A percentile compares a stretch with the other conserved stretches of the same genome.
Conservation (phyloP, 805 yeast genomes). For the Metschnikowia kunwiensis region DNA sequence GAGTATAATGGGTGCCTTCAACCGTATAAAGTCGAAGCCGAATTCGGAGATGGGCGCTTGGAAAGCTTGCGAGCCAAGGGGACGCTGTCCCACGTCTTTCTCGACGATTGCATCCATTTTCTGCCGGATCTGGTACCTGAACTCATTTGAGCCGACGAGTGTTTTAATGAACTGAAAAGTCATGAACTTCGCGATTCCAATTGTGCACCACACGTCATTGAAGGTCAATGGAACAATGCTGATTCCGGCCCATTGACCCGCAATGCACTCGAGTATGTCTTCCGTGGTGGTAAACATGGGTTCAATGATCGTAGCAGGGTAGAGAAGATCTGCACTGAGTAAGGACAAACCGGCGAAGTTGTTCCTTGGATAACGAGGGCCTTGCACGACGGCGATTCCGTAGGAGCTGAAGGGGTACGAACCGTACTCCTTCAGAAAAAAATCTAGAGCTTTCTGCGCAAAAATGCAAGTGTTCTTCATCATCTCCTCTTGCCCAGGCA, state of each 20-base stretch:
- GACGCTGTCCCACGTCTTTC: constrained; percentile 74
- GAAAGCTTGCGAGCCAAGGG: constrained; percentile 70
- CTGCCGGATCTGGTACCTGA: constrained; percentile 63
- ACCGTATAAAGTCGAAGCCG: constrained; percentile 64
- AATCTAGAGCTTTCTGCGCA: constrained; percentile 75
- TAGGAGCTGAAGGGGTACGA: constrained; percentile 88
- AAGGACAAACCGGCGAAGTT: constrained; percentile 76
- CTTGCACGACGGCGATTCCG: constrained; percentile 65
- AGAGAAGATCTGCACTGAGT: constrained; percentile 58
- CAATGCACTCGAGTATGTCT: constrained; percentile 61
- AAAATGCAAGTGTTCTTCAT: constrained; percentile 74
- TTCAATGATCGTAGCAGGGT: constrained; percentile 72
- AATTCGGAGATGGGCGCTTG: constrained; percentile 58
- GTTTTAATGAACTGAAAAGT: constrained; percentile 62
- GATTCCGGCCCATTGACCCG: constrained; percentile 92
- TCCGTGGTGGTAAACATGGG: constrained; percentile 73
- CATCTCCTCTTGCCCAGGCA: constrained; percentile 55
- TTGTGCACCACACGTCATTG: constrained; percentile 84
- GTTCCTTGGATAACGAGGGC: constrained; percentile 21
- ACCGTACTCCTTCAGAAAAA: constrained; percentile 82
- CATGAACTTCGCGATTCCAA: constrained; percentile 86
- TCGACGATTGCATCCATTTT: constrained; percentile 65
- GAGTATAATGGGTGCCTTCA: constrained; percentile 84
- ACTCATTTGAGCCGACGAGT: constrained; percentile 82
- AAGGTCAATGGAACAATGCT: constrained; percentile 77